Base-by-base conservation (phyloP, 345 rosid species). In the Theobroma cacao region DNA sequence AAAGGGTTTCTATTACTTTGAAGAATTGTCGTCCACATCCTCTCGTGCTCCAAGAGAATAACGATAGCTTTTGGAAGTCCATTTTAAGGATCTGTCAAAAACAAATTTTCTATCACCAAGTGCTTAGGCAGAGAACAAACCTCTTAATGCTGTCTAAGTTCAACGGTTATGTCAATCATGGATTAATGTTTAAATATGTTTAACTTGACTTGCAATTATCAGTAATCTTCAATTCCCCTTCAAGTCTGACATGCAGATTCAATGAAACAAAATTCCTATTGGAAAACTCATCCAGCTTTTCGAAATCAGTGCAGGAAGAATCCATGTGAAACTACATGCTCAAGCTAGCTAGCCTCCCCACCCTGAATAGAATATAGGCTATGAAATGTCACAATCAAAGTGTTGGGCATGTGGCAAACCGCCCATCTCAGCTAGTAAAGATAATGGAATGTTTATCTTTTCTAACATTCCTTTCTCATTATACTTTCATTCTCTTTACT, bases 391-490 rank as follows among this genome's bases (percentile, higher is more conserved):
- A 31, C 33, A 71, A 50, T 71, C 43, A 31, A 71, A 69, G 74
- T 45, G 56, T 69, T 26, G 58, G 31, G 75, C 75, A 71, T 50
- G 61, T 71, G 75, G 61, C 61, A 50, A 30, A 50, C 75, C 61
- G 61, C 20, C 61, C 75, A 71, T 20, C 59, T 71, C 41, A 31
- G 43, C 50, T 18, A 50, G 40, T 14, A 61, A 31, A 61, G 66
- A 61, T 61, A 30, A 61, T 61, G 59, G 59, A 70, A 8, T 70
- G 7, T 18, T 0, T 17, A 28, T 47, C 4, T 18, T 30, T 26
- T 26, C 38, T 18, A 1, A 11, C 28, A 15, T 5, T 48, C 12
- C 60, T 20, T 48, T 69, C 74, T 28, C 55, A 45, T 8, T 15
- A 68, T 14, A 14, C 73, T 43, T 68, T 48, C 13, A 3, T 71